phyloP scores from a whole-genome alignment of 495 filamentous ascomycete genomes.

The Tricharina praecox region DNA sequence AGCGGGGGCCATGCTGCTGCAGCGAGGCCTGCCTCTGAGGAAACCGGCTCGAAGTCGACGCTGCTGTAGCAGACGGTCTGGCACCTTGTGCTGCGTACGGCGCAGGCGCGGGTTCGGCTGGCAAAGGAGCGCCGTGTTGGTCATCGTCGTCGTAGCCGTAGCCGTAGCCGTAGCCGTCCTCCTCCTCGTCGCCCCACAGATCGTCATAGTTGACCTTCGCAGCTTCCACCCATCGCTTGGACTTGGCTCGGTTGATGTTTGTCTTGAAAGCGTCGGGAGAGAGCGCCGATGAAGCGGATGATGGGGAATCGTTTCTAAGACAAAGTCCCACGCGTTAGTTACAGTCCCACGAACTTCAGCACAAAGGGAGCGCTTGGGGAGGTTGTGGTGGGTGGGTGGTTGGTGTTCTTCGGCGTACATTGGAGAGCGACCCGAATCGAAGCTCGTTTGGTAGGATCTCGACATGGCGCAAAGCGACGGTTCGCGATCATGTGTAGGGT shows the following conservation, averaged over 20 bases:
- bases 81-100: not conserved
- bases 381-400: not conserved
- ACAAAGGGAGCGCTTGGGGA: not conserved
- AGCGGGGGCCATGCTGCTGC: no score
- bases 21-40: no score
- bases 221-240: slow-evolving; percentile 87
- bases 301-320: slow-evolving; percentile 10
- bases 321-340: slow-evolving; percentile 9
- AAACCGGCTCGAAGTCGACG: no score
- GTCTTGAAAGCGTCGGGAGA: slow-evolving; percentile 42
- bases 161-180: slow-evolving; percentile 45
- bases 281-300: slow-evolving; percentile 13
- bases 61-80: not conserved
- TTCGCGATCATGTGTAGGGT: no score
- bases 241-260: slow-evolving; percentile 81
- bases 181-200: slow-evolving; percentile 81
- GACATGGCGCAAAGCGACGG: no score
- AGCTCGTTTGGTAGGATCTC: slow-evolving; percentile 24
- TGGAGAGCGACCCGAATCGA: slow-evolving; percentile 19
- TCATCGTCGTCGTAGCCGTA: slow-evolving; percentile 5
- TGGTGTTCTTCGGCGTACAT: no score
- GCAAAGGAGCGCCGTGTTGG: slow-evolving; percentile 12
- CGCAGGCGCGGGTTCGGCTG: slow-evolving; percentile 4
- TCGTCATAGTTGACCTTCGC: slow-evolving; percentile 78
- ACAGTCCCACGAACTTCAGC: slow-evolving; percentile 8